Conservation (phyloP, 139 green algal species). For the Closterium sp. region DNA sequence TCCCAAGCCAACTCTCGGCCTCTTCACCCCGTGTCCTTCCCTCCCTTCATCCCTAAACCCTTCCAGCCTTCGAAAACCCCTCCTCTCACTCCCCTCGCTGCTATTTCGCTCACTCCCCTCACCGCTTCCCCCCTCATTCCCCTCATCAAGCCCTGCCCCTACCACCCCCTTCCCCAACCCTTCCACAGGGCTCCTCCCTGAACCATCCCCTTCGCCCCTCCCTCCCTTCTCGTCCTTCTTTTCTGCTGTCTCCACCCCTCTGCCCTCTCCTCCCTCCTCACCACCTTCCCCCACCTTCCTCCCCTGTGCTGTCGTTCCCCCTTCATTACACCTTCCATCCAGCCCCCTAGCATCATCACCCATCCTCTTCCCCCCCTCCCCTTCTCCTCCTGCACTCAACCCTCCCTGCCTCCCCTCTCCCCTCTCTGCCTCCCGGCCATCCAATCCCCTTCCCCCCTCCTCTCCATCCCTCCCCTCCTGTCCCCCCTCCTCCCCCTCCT, state of each 20-base stretch:
- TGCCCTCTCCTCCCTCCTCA: neutral
- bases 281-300: neutral
- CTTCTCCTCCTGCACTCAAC: neutral
- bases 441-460: neutral
- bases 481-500: constrained; percentile 9
- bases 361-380: neutral
- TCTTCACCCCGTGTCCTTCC: neutral
- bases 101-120: neutral
- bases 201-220: too few relatives aligned
- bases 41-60: neutral
- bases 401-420: neutral
- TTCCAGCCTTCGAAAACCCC: too few relatives aligned
- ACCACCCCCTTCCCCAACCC: too few relatives aligned
- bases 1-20: neutral
- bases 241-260: neutral
- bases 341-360: neutral
- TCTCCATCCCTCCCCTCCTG: neutral
- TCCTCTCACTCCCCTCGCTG: neutral
- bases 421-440: neutral
- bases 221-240: neutral
- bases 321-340: neutral
- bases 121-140: neutral
- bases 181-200: too few relatives aligned
- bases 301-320: neutral
- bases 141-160: neutral